Base-by-base conservation (phyloP, 1,284 basidiomycete species). In the Wallemia ichthyophaga region DNA sequence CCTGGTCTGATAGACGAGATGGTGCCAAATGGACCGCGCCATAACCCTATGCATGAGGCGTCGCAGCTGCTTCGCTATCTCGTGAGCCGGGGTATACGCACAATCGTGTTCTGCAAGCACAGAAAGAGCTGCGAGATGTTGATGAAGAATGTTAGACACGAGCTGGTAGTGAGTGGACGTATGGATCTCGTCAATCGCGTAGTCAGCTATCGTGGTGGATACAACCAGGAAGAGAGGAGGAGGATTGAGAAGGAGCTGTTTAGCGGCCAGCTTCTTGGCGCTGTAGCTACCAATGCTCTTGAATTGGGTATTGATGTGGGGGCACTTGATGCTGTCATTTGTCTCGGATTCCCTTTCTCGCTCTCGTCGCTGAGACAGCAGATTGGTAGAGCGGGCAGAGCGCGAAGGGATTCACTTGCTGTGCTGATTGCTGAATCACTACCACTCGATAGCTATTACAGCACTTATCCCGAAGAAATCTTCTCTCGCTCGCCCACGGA, bases 251-350 rank as follows among this genome's bases (percentile, higher is more conserved):
- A 78, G 58, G 83, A 89, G 64, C 87, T 88, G 25, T 91, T 89
- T 66, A 79, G 79, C 1, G 86, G 87, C 0, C 75, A 78, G 62
- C 71, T 89, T 13, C 74, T 91, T 0, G 71, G 88, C 3, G 83
- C 92, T 56, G 75, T 92, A n/a, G 85, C 86, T 0, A 92, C 87
- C 0, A 88, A 86, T 62, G 88, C 87, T 0, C 74, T 92, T 15
- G 88, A 92, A 68, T 76, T 92, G 1, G 87, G 88, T 31, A 83
- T 92, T 27, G 87, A 92, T 65, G 91, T 92, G 54, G 88, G 86
- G 17, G 78, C 77, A 23, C 70, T 92, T 27, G 88, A 92, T 67
- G 85, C 83, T 0, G 87, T 92, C 28, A 78, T 92, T 61, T 84
- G 88, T 77, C 76, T 89, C 23, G 85, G 85, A 0, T 88, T 91